A percentile compares a stretch with the other conserved stretches of the same genome.
These are phyloP conservation scores for Xerocomellus dryophilus DNA, from an alignment of 768 basidiomycete genomes.

Conservation along the genomic window DNA sequence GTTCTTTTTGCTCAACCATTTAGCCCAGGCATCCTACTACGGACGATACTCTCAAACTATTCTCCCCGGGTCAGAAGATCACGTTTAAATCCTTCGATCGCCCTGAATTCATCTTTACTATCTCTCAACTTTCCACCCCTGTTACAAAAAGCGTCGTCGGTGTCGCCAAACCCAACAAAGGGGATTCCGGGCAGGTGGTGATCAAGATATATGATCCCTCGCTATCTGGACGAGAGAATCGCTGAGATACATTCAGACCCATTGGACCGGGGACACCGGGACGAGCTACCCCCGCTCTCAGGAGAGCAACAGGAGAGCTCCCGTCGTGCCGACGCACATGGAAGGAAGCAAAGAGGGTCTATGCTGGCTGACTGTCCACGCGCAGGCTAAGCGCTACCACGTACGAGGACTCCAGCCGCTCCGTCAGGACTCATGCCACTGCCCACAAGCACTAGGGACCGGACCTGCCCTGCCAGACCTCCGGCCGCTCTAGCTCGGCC, in stretches of 20 bases:
- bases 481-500: background rate
- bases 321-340: slow-evolving; percentile 1
- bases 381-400: no score
- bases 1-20: background rate
- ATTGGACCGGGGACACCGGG: no score
- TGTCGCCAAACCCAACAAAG: background rate
- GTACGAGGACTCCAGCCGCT: no score
- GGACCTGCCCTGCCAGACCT: no score
- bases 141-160: background rate
- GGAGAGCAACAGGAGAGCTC: no score
- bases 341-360: no score
- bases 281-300: no score
- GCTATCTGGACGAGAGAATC: slow-evolving; percentile 3
- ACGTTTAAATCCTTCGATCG: background rate
- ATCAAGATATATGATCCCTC: slow-evolving; percentile 11
- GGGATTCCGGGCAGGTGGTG: background rate
- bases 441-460: no score
- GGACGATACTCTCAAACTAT: slow-evolving; percentile 1
- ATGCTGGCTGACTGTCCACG: no score
- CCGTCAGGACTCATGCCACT: no score
- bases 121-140: slow-evolving; percentile 1
- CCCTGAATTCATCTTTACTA: background rate
- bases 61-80: background rate
- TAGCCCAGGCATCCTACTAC: background rate
- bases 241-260: background rate